phyloP scores from a whole-genome alignment of 441 rosid species.

The Euphorbia neoarborescens region DNA sequence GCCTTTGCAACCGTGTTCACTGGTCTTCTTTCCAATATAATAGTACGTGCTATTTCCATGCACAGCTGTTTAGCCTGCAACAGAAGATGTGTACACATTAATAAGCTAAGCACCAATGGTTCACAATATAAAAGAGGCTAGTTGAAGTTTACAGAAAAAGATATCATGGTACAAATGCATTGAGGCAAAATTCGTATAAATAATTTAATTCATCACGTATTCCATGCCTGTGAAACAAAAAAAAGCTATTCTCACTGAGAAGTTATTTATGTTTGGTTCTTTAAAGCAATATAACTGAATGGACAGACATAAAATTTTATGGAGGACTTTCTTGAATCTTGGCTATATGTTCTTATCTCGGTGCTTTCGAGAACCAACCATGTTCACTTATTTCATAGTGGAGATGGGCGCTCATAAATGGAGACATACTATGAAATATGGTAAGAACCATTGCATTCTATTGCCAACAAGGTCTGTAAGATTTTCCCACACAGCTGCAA shows the following conservation, averaged over 20 bases:
- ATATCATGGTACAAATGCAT: background rate
- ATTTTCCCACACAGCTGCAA: background rate
- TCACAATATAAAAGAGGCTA: background rate
- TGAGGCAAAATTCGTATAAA: background rate
- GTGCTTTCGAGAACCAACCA: background rate
- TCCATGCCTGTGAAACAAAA: slow-evolving; percentile 3
- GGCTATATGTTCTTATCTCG: background rate
- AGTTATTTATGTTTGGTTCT: background rate
- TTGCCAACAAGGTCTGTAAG: background rate
- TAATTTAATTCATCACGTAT: background rate
- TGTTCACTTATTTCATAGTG: background rate
- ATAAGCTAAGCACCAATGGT: slow-evolving; percentile 11
- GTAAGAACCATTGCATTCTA: background rate
- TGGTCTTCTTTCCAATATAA: slow-evolving; percentile 84
- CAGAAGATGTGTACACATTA: slow-evolving; percentile 18
- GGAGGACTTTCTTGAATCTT: slow-evolving; percentile 7
- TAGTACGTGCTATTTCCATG: slow-evolving; percentile 57
- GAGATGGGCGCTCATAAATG: background rate
- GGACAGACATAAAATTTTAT: slow-evolving; percentile 13
- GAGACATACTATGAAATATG: background rate
- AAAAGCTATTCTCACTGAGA: background rate
- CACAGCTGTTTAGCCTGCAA: slow-evolving; percentile 85
- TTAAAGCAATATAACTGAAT: background rate
- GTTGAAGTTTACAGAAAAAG: background rate
- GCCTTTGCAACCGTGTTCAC: slow-evolving; percentile 68